Conservation (phyloP, 768 basidiomycete genomes). For the Kondoa subrosea region DNA sequence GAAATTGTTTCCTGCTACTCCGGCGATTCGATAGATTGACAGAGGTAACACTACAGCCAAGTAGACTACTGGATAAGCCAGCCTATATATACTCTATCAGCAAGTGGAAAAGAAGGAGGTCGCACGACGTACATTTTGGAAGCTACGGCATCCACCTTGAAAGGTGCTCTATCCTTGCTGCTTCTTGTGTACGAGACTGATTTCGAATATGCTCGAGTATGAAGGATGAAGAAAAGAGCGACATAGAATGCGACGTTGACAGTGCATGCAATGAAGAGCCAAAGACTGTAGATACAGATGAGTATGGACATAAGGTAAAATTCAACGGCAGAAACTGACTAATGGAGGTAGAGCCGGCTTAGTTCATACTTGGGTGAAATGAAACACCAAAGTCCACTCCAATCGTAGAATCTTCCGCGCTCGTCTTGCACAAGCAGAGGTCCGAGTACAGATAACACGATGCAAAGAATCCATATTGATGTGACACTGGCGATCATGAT, state of each 20-base stretch:
- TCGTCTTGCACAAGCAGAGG: slow-evolving; percentile 11
- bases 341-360: slow-evolving; percentile 15
- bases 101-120: too few relatives aligned
- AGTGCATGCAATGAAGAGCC: not conserved
- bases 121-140: not conserved
- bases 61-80: slow-evolving; percentile 15
- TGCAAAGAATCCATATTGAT: slow-evolving; percentile 7
- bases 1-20: slow-evolving; percentile 7
- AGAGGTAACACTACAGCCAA: slow-evolving; percentile 14
- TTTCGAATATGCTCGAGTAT: not conserved
- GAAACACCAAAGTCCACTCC: slow-evolving; percentile 20
- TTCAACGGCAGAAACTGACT: too few relatives aligned
- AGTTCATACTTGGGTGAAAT: slow-evolving; percentile 13
- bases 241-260: not conserved
- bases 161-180: not conserved
- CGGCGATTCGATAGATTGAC: slow-evolving; percentile 12
- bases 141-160: not conserved
- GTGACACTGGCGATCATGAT: not conserved
- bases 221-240: not conserved
- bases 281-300: too few relatives aligned
- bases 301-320: too few relatives aligned
- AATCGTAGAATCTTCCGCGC: slow-evolving; percentile 13
- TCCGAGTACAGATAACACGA: slow-evolving; percentile 11
- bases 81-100: too few relatives aligned
- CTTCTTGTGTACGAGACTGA: not conserved